phyloP scores from a whole-genome alignment of 139 green algal species.

The Coelastrella sp. region DNA sequence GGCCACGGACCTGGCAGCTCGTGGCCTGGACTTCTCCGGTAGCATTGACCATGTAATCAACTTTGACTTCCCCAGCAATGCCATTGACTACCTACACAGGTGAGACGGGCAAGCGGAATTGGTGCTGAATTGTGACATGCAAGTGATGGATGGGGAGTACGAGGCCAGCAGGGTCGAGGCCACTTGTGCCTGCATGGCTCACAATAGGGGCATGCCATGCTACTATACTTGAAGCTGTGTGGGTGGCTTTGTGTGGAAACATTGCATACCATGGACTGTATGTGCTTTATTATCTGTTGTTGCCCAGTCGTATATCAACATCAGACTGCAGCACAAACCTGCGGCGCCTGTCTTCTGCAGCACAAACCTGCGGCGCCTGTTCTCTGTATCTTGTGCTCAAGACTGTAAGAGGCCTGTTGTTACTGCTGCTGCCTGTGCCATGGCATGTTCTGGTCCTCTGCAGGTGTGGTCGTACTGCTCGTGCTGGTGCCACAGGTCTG shows the following conservation, averaged over 20 bases:
- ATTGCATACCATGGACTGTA: too few species aligned
- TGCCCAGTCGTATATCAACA: neutral
- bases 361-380: too few species aligned
- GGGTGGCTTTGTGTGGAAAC: too few species aligned
- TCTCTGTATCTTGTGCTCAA: too few species aligned
- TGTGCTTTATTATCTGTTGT: neutral
- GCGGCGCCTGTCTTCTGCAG: too few species aligned
- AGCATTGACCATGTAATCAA: conserved; percentile 95
- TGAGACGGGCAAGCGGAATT: neutral
- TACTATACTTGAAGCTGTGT: neutral
- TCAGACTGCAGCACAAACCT: too few species aligned
- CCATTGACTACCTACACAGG: conserved; percentile 94
- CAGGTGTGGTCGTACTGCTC: conserved; percentile 83
- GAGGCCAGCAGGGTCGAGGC: neutral
- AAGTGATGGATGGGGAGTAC: too few species aligned
- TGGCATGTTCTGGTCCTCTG: too few species aligned
- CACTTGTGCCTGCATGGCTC: neutral
- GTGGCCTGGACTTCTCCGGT: conserved; percentile 94
- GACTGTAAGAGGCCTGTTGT: neutral
- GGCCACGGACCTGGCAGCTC: conserved; percentile 94
- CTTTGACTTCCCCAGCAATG: conserved; percentile 95
- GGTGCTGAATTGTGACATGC: neutral
- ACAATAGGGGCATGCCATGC: neutral
- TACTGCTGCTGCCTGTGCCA: neutral
- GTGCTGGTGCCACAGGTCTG: conserved; percentile 75